phyloP scores from a whole-genome alignment of 1,139 yeast species.

The Yamadazyma blattariae region DNA sequence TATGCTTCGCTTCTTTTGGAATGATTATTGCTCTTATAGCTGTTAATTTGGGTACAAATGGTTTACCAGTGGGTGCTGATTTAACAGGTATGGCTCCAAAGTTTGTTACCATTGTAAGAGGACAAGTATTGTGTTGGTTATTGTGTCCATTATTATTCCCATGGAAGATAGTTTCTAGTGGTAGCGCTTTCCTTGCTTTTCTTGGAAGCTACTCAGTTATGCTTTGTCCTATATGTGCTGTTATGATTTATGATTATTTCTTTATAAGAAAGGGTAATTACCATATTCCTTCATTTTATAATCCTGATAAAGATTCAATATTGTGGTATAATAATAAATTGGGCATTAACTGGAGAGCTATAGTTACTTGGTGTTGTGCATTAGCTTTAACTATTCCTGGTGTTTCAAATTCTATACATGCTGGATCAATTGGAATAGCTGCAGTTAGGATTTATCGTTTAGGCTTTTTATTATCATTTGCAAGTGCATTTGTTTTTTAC shows the following conservation, averaged over 20 bases:
- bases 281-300: slow-evolving; percentile 10
- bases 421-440: slow-evolving; percentile 11
- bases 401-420: slow-evolving; percentile 10
- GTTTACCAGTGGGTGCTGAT: slow-evolving; percentile 13
- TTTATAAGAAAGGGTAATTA: slow-evolving; percentile 10
- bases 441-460: slow-evolving; percentile 9
- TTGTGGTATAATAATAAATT: slow-evolving; percentile 8
- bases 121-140: slow-evolving; percentile 11
- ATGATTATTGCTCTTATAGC: slow-evolving; percentile 12
- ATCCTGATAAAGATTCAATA: slow-evolving; percentile 4
- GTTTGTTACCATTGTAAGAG: slow-evolving; percentile 10
- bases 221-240: slow-evolving; percentile 12
- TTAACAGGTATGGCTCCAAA: slow-evolving; percentile 12
- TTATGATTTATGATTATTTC: slow-evolving; percentile 12
- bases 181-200: slow-evolving; percentile 11
- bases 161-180: slow-evolving; percentile 12
- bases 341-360: slow-evolving; percentile 12
- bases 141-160: slow-evolving; percentile 10
- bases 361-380: slow-evolving; percentile 11
- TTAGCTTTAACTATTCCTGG: slow-evolving; percentile 10
- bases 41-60: slow-evolving; percentile 12
- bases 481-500: slow-evolving; percentile 7
- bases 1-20: slow-evolving; percentile 11
- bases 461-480: slow-evolving; percentile 10
- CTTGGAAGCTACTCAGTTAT: slow-evolving; percentile 12